Evolutionary conservation across 257 asterid species (phyloP), one percentile per base, ranked within the genome.

Genomic region (Solanum dulcamara): DNA sequence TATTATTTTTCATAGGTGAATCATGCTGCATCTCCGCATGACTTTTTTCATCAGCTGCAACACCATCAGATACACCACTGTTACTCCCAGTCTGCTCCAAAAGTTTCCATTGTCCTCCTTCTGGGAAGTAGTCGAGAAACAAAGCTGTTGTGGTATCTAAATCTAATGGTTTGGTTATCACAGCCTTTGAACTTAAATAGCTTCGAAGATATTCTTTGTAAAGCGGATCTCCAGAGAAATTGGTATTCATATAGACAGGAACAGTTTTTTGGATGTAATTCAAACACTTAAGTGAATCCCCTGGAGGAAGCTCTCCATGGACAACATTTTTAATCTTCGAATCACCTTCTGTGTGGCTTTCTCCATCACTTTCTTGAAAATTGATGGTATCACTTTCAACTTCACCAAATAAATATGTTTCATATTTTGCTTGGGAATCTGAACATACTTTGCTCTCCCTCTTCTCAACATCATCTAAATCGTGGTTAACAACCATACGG

Each of bases 51-150:
- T 51, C 83, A 53, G 80, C 75, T 57, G 81, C 83, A 84, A 66
- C 53, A 60, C 85, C 84, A 72, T 90, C 87, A 83, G 44, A 51
- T 22, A 57, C 84, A 66, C 83, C 89, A 89, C 26, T 88, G 81
- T 80, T 79, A 40, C 87, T 87, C 84, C 91, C 90, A 80, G 88
- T 85, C 83, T 85, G 88, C 81, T 92, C 94, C 89, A 91, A 88
- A 80, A 94, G 92, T 90, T 92, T 94, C 97, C 94, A 92, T 86
- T 87, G 91, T 46, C 93, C 96, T 92, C 91, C 98, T 87, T 95
- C 95, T 71, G 97, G 97, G 80, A 88, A 83, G 90, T 91, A 93
- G 81, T 92, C 92, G 28, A 95, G 90, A 90, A 91, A 84, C 59
- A 93, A 86, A 71, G 94, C 87, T 68, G 93, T 37, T 33, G 87